Conservation (phyloP, 176 grass and related monocot genomes). For the Aegilops bicornis region DNA sequence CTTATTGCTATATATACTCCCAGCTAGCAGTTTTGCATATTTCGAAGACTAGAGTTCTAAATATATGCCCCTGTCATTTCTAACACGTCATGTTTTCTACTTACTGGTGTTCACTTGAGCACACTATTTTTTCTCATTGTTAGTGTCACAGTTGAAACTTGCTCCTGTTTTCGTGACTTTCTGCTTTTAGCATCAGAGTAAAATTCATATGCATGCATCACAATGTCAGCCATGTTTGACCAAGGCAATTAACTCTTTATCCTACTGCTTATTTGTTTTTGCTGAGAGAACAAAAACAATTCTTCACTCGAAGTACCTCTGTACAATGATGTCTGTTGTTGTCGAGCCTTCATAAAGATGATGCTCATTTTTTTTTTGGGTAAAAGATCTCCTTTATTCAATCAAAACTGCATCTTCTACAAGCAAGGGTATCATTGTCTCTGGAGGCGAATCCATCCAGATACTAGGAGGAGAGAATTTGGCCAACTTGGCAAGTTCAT, state of each 20-base stretch:
- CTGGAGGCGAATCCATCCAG: too few relatives aligned
- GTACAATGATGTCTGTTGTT: too few relatives aligned
- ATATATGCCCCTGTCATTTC: neutral
- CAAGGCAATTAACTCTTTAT: neutral
- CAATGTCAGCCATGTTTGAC: neutral
- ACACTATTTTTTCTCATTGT: neutral
- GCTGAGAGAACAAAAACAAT: too few relatives aligned
- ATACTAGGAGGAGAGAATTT: too few relatives aligned
- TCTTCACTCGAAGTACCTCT: too few relatives aligned
- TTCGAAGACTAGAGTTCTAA: neutral
- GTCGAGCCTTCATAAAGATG: too few relatives aligned
- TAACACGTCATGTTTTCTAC: neutral
- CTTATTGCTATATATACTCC: neutral
- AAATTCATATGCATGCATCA: neutral
- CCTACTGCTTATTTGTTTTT: neutral
- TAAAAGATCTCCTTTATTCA: too few relatives aligned
- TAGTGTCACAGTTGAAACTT: neutral
- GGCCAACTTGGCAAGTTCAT: too few relatives aligned
- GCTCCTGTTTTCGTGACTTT: neutral
- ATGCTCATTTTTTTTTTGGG: too few relatives aligned
- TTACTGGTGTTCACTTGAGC: neutral
- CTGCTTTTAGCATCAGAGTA: neutral
- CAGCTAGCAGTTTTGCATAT: neutral
- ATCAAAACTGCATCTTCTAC: too few relatives aligned
- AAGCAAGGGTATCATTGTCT: too few relatives aligned